Evolutionary conservation across 495 filamentous ascomycete species (phyloP).

Genomic region (Penicillium diatomitis): DNA sequence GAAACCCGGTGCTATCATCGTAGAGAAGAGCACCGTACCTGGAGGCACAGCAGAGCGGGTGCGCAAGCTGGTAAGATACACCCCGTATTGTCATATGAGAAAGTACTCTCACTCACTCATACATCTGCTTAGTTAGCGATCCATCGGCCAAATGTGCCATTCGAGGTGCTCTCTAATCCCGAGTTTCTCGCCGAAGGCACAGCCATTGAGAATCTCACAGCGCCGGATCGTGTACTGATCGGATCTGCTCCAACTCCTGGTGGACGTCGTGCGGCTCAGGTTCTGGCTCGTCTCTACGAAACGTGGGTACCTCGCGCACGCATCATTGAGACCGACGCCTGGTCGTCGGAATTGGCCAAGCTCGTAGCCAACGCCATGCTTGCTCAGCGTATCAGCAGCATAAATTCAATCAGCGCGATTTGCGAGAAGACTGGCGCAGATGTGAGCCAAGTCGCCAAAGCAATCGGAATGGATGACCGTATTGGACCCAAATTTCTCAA

Average conservation of each 20-base stretch:
- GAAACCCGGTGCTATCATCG: slow-evolving; percentile 59
- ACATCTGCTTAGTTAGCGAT: slow-evolving; percentile 29
- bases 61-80: slow-evolving; percentile 44
- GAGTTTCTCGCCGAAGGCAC: slow-evolving; percentile 78
- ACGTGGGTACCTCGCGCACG: slow-evolving; percentile 58
- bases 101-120: background rate
- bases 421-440: slow-evolving; percentile 74
- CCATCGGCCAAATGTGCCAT: slow-evolving; percentile 48
- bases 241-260: slow-evolving; percentile 50
- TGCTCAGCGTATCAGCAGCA: slow-evolving; percentile 75
- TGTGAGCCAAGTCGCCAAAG: slow-evolving; percentile 59
- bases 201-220: slow-evolving; percentile 58
- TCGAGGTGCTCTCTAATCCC: slow-evolving; percentile 77
- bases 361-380: slow-evolving; percentile 75
- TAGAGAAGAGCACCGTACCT: slow-evolving; percentile 80
- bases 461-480: slow-evolving; percentile 61
- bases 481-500: slow-evolving; percentile 71
- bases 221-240: slow-evolving; percentile 72
- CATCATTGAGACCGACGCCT: slow-evolving; percentile 66
- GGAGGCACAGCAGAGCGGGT: slow-evolving; percentile 67
- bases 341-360: slow-evolving; percentile 75
- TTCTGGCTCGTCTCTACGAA: slow-evolving; percentile 56
- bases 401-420: slow-evolving; percentile 73
- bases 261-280: slow-evolving; percentile 52
- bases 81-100: background rate